phyloP scores from a whole-genome alignment of 495 filamentous ascomycete species.

The Margaritispora aquatica region DNA sequence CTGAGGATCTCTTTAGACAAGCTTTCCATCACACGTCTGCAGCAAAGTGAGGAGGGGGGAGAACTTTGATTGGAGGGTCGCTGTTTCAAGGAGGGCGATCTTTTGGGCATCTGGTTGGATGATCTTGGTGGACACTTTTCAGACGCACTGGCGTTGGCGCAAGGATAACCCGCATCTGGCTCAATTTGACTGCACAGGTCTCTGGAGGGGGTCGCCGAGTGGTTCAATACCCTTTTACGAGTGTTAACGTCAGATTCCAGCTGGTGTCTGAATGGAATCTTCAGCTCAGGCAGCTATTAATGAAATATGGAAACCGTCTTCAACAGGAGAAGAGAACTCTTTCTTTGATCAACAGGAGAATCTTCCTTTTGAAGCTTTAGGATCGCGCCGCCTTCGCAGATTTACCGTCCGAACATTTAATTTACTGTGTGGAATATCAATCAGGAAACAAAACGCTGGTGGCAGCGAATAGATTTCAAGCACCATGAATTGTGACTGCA shows the following conservation, averaged over 20 bases:
- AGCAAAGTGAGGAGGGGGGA: neutral
- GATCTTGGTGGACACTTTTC: neutral
- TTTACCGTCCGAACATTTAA: neutral
- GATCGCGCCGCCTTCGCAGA: neutral
- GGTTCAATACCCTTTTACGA: neutral
- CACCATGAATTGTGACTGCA: constrained; percentile 6
- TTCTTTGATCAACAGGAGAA: neutral
- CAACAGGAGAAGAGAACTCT: neutral
- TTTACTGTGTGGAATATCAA: neutral
- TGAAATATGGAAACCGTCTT: neutral
- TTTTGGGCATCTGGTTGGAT: neutral
- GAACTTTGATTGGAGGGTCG: constrained; percentile 18
- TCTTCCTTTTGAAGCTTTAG: neutral
- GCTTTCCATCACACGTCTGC: constrained; percentile 14
- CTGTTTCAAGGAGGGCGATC: constrained; percentile 12
- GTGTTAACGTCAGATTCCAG: neutral
- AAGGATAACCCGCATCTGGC: constrained; percentile 7
- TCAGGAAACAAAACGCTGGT: constrained; percentile 13
- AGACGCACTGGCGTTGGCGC: constrained; percentile 12
- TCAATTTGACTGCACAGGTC: neutral
- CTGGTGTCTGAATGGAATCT: neutral
- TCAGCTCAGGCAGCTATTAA: neutral
- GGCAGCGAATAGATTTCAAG: constrained; percentile 9
- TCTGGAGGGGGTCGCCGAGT: neutral
- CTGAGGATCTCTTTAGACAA: constrained; percentile 8